Conservation (phyloP, 768 basidiomycete species). For the Lepiota venenata region DNA sequence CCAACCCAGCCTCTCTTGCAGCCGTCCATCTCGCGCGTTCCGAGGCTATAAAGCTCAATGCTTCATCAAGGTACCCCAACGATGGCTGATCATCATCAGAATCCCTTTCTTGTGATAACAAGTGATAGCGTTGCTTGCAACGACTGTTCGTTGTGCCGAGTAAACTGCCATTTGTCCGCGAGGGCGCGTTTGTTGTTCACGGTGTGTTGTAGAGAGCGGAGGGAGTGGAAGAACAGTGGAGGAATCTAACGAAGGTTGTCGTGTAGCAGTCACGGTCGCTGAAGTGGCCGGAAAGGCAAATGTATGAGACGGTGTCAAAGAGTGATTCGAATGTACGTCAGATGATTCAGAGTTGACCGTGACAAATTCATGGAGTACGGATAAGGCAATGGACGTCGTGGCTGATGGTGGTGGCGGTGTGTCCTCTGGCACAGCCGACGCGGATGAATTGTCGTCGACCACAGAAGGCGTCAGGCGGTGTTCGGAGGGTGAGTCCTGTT, state of each 20-base stretch:
- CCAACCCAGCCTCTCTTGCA: conserved; percentile 31
- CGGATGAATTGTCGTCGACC: conserved; percentile 8
- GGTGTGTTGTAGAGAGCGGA: conserved; percentile 2
- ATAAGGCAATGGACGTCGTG: not conserved
- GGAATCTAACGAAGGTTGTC: conserved; percentile 2
- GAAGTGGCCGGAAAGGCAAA: not conserved
- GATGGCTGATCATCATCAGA: conserved; percentile 48
- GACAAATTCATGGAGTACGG: not conserved
- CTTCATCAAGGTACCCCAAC: conserved; percentile 69
- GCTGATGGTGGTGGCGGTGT: conserved; percentile 2
- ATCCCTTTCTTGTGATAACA: conserved; percentile 5
- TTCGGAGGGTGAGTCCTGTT: not conserved
- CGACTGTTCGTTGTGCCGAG: not conserved
- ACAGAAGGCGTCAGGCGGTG: not conserved
- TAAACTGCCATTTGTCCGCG: not conserved
- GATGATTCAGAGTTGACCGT: not conserved
- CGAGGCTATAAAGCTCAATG: conserved; percentile 70
- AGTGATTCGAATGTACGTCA: conserved; percentile 4
- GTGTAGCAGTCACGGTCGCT: not conserved
- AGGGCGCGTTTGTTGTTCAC: not conserved
- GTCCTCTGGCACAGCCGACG: conserved; percentile 3
- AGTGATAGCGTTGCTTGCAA: not conserved
- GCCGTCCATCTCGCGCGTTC: conserved; percentile 62
- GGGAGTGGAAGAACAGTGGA: not conserved
- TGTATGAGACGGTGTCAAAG: conserved; percentile 5